Evolutionary conservation across 768 basidiomycete species (phyloP).

Genomic region (Rickenella mellea): DNA sequence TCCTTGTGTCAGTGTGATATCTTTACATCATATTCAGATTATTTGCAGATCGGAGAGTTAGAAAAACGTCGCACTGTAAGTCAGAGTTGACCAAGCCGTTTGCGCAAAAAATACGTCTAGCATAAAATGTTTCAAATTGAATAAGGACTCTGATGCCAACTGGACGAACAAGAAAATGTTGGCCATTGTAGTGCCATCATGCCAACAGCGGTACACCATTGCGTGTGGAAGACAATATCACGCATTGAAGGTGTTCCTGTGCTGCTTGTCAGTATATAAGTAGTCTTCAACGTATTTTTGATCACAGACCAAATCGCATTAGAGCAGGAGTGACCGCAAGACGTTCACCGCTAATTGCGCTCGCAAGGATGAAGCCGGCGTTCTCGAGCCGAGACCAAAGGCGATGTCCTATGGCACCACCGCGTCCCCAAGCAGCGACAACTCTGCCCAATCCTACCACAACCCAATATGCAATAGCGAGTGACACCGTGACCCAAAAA

Average conservation of each 20-base stretch:
- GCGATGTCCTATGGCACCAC: slow-evolving; percentile 43
- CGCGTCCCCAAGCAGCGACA: slow-evolving; percentile 78
- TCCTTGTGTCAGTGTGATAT: slow-evolving; percentile 59
- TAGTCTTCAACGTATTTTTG: slow-evolving; percentile 10
- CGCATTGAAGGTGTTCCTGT: slow-evolving; percentile 88
- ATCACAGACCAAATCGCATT: slow-evolving; percentile 65
- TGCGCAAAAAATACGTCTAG: slow-evolving; percentile 85
- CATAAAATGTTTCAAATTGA: slow-evolving; percentile 1
- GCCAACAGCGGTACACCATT: slow-evolving; percentile 80
- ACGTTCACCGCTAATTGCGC: slow-evolving; percentile 87
- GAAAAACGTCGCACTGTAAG: slow-evolving; percentile 45
- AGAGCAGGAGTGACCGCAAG: slow-evolving; percentile 78
- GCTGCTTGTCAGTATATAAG: slow-evolving; percentile 4
- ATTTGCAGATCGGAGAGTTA: slow-evolving; percentile 5
- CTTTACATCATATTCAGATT: slow-evolving; percentile 27
- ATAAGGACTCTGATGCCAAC: not conserved
- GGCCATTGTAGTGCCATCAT: slow-evolving; percentile 98
- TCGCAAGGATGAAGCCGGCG: slow-evolving; percentile 81
- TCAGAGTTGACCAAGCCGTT: slow-evolving; percentile 80
- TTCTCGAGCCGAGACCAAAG: slow-evolving; percentile 70
- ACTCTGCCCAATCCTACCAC: slow-evolving; percentile 75
- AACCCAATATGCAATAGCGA: slow-evolving; percentile 75
- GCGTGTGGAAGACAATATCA: slow-evolving; percentile 88
- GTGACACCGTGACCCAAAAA: slow-evolving; percentile 63
- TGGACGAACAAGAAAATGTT: slow-evolving; percentile 71